Evolutionary conservation across 345 rosid species (phyloP), one percentile per base, ranked within the genome.

Genomic region (Camelina hispida): DNA sequence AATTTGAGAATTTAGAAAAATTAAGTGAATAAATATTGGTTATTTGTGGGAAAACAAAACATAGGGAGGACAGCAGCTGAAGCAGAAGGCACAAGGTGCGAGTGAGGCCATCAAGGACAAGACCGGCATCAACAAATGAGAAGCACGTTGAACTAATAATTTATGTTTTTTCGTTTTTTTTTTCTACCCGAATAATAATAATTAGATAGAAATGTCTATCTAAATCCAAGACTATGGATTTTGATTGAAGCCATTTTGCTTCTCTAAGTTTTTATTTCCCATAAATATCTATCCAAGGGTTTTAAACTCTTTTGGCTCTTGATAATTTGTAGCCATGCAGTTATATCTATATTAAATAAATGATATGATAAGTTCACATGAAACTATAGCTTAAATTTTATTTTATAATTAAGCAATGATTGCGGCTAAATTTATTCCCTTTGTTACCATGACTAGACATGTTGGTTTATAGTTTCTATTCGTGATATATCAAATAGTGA

Each of bases 1-100:
- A 56, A 17, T 43, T 43, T 70, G 17, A 70, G 32, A 48, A 35
- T 38, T 65, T 3, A 38, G 20, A 69, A 5, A 37, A 67, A 25
- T 28, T 9, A 20, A 20, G 22, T 8, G 25, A 40, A 12, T 50
- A 35, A 40, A 8, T 50, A 4, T 47, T 30, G 17, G 22, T 5
- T 46, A 43, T 17, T 22, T 23, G n/a, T 38, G 56, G 9, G 9
- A 18, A 63, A 43, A 4, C 4, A 23, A 74, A 20, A 58, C 55
- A 63, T 30, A 91, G 97, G 77, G 84, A 13, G 90, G 91, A 18
- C 81, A 82, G 81, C 88, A 86, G 83, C 17, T 89, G 79, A 79
- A 78, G 81, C 75, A 72, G 6, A 85, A 77, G 77, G 89, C 93
- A 75, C 85, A 85, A 72, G 93, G 83, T 63, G 89, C 93, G 50